Conservation (phyloP, 768 basidiomycete species). For the Boletus insuetus region DNA sequence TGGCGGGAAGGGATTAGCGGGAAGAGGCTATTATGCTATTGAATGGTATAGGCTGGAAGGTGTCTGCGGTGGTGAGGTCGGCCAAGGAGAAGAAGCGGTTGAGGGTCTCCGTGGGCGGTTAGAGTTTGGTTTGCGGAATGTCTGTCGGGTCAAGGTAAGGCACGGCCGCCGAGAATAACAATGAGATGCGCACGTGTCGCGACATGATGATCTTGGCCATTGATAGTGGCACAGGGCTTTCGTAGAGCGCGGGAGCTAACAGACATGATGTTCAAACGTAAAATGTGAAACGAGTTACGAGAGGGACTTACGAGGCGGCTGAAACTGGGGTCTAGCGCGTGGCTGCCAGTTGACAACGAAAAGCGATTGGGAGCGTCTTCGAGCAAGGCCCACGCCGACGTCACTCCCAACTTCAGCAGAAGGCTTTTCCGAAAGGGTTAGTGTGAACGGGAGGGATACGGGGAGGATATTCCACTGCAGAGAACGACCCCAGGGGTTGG, state of each 20-base stretch:
- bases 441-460: slow-evolving; percentile 26
- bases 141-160: slow-evolving; percentile 19
- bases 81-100: slow-evolving; percentile 14
- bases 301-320: slow-evolving; percentile 31
- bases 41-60: slow-evolving; percentile 35
- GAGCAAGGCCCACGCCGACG: too few relatives aligned
- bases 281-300: background rate
- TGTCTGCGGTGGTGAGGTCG: slow-evolving; percentile 31
- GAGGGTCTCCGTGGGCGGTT: slow-evolving; percentile 26
- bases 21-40: slow-evolving; percentile 30
- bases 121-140: slow-evolving; percentile 33
- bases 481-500: slow-evolving; percentile 17
- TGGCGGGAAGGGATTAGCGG: slow-evolving; percentile 16
- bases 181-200: slow-evolving; percentile 39
- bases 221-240: slow-evolving; percentile 42
- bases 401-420: slow-evolving; percentile 8
- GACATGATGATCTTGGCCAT: slow-evolving; percentile 57
- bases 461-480: slow-evolving; percentile 29
- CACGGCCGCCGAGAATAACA: background rate
- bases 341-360: slow-evolving; percentile 21
- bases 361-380: slow-evolving; percentile 14
- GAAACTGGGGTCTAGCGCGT: slow-evolving; percentile 27
- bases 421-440: slow-evolving; percentile 21
- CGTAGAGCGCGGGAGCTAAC: slow-evolving; percentile 42
- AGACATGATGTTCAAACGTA: background rate